These are phyloP conservation scores for Phytopythium oedochilum DNA, from an alignment of 352 stramenopile genomes.

Conservation along the genomic window DNA sequence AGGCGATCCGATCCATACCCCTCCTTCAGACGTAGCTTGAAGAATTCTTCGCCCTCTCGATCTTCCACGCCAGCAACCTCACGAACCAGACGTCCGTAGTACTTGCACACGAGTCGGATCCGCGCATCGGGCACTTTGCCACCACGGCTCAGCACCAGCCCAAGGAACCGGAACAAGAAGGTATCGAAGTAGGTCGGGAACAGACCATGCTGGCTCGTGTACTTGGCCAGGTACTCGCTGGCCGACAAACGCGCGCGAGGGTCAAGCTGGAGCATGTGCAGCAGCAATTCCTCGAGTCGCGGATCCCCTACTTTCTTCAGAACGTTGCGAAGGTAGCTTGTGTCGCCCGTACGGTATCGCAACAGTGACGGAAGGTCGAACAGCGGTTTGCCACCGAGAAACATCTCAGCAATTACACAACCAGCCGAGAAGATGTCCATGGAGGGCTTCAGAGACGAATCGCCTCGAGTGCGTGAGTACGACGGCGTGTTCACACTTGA, in stretches of 20 bases:
- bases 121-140: slow-evolving; percentile 89
- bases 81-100: slow-evolving; percentile 89
- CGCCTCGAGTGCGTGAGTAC: slow-evolving; percentile 38
- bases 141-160: slow-evolving; percentile 72
- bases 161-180: slow-evolving; percentile 89
- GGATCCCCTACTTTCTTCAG: slow-evolving; percentile 93
- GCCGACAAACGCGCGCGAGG: slow-evolving; percentile 81
- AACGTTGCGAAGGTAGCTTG: slow-evolving; percentile 65
- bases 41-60: slow-evolving; percentile 86
- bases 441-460: slow-evolving; percentile 70
- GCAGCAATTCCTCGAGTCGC: slow-evolving; percentile 84
- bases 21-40: slow-evolving; percentile 81
- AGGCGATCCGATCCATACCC: slow-evolving; percentile 74
- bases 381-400: slow-evolving; percentile 93
- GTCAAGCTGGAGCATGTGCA: slow-evolving; percentile 94
- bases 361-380: slow-evolving; percentile 93
- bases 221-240: slow-evolving; percentile 87
- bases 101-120: slow-evolving; percentile 90
- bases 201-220: slow-evolving; percentile 52
- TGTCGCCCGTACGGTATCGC: slow-evolving; percentile 78
- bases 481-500: slow-evolving; percentile 15
- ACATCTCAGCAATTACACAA: slow-evolving; percentile 97
- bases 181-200: slow-evolving; percentile 87
- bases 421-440: slow-evolving; percentile 99
- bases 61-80: slow-evolving; percentile 91